These are phyloP conservation scores for Plantago major DNA, from an alignment of 257 asterid genomes.

Conservation along the genomic window DNA sequence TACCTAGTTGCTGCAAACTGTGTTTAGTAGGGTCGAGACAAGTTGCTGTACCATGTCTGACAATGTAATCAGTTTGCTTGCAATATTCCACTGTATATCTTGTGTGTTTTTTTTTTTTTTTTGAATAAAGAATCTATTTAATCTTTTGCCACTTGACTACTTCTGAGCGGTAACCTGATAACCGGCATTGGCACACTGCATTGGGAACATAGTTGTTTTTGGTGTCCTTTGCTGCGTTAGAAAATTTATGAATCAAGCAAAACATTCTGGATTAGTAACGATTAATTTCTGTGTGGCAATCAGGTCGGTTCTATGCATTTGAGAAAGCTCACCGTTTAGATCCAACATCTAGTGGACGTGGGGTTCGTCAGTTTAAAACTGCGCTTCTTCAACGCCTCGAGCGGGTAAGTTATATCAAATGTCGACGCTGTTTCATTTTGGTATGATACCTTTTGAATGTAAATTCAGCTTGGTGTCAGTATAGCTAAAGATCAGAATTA, in stretches of 20 bases:
- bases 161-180: not conserved
- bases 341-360: conserved; percentile 98
- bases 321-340: conserved; percentile 96
- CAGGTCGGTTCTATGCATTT: conserved; percentile 97
- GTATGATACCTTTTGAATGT: not conserved
- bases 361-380: conserved; percentile 98
- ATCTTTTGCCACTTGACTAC: not conserved
- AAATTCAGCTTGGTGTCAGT: no score
- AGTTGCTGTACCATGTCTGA: no score
- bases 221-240: not conserved
- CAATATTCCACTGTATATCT: not conserved
- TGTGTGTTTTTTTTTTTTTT: not conserved
- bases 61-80: no score
- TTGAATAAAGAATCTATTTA: not conserved
- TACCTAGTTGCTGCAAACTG: no score
- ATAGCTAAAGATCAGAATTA: no score
- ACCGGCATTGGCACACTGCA: not conserved
- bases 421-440: not conserved
- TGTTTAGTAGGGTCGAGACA: no score
- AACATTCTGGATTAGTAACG: not conserved
- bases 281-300: conserved; percentile 24
- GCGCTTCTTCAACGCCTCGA: conserved; percentile 97
- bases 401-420: conserved; percentile 41
- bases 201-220: not conserved
- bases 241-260: not conserved